phyloP scores from a whole-genome alignment of 2,329 filamentous ascomycete genomes.

The Cladophialophora immunda region DNA sequence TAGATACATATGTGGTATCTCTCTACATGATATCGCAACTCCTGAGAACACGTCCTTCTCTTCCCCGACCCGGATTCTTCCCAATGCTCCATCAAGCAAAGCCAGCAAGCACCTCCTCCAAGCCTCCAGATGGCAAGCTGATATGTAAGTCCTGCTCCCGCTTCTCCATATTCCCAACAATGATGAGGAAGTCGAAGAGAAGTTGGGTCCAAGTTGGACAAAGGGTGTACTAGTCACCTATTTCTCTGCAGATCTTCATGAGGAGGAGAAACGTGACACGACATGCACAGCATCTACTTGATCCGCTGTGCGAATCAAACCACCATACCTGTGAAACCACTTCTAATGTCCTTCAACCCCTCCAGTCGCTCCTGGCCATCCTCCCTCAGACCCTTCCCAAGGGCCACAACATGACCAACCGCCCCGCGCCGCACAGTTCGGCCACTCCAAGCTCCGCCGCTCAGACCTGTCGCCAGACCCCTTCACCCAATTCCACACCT shows the following conservation, averaged over 20 bases:
- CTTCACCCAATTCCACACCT: constrained; percentile 83
- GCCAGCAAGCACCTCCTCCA: constrained; percentile 14
- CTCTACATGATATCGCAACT: constrained; percentile 17
- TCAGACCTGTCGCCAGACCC: constrained; percentile 71
- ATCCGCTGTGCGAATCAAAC: not conserved
- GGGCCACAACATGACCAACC: constrained; percentile 12
- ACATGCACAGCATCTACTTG: not conserved
- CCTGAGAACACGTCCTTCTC: not conserved
- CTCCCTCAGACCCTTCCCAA: constrained; percentile 3
- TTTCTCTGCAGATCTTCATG: not conserved
- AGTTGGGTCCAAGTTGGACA: not conserved
- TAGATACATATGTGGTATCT: too few species aligned
- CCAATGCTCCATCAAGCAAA: constrained; percentile 36
- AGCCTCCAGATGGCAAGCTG: constrained; percentile 41
- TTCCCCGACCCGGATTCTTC: not conserved
- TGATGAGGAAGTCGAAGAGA: not conserved
- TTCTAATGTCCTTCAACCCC: constrained; percentile 7
- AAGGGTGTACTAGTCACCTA: not conserved
- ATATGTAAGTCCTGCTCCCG: constrained; percentile 45
- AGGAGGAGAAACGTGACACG: not conserved
- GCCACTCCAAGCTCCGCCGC: constrained; percentile 68
- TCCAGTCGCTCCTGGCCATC: constrained; percentile 16
- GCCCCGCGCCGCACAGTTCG: constrained; percentile 79
- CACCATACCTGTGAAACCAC: not conserved
- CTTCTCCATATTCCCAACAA: not conserved